A percentile compares a stretch with the other conserved stretches of the same genome.
Conservation (phyloP, 2,329 filamentous ascomycete genomes). For the Diplodia sapinea region DNA sequence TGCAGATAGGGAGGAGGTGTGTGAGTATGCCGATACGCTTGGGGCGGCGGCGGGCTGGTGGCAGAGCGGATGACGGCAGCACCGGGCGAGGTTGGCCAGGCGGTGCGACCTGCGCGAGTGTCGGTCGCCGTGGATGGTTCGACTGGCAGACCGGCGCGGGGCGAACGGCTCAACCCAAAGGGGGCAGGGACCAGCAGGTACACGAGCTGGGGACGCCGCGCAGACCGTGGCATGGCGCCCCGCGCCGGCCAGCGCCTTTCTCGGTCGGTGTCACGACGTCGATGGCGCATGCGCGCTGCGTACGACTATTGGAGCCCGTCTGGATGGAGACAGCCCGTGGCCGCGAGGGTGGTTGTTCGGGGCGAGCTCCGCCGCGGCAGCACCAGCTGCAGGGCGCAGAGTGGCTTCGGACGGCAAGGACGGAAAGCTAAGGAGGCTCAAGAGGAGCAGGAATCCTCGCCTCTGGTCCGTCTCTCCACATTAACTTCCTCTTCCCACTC, state of each 20-base stretch:
- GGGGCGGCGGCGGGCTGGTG: slow-evolving; percentile 12
- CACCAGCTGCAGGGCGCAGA: neutral
- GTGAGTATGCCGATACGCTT: slow-evolving; percentile 11
- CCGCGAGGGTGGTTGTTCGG: neutral
- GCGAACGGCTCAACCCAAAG: slow-evolving; percentile 9
- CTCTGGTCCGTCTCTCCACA: slow-evolving; percentile 13
- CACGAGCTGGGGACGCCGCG: slow-evolving; percentile 10
- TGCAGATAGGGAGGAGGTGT: neutral
- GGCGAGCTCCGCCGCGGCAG: neutral
- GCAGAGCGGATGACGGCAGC: slow-evolving; percentile 7
- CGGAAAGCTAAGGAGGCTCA: slow-evolving; percentile 5
- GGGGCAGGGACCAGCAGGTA: slow-evolving; percentile 23
- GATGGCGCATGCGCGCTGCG: slow-evolving; percentile 5
- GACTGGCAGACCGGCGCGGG: slow-evolving; percentile 14
- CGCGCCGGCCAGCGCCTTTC: neutral
- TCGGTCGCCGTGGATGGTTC: slow-evolving; percentile 2
- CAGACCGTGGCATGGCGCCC: slow-evolving; percentile 1
- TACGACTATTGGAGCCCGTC: neutral
- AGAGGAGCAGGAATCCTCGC: slow-evolving; percentile 4
- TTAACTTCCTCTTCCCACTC: slow-evolving; percentile 18
- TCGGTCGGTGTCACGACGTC: slow-evolving; percentile 21
- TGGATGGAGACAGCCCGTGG: neutral
- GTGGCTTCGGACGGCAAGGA: neutral
- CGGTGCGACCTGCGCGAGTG: slow-evolving; percentile 14
- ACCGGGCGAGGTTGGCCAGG: neutral